phyloP scores from a whole-genome alignment of 495 filamentous ascomycete genomes.

The Neurospora hispaniola region DNA sequence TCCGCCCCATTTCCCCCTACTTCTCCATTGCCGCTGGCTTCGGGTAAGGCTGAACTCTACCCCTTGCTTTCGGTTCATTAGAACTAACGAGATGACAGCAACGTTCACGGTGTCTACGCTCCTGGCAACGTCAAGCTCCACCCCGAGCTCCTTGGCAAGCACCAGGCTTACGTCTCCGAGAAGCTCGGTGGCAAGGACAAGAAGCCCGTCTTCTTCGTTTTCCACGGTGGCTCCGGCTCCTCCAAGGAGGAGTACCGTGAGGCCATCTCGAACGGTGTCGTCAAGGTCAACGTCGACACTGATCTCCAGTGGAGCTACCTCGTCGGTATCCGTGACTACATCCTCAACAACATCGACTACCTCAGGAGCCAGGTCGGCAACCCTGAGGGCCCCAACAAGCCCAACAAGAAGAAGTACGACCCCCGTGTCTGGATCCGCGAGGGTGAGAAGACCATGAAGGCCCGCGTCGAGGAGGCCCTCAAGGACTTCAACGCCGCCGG shows the following conservation, averaged over 20 bases:
- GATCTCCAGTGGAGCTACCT: slow-evolving; percentile 84
- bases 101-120: slow-evolving; percentile 99
- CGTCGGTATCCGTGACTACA: slow-evolving; percentile 77
- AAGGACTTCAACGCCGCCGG: slow-evolving; percentile 85
- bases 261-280: slow-evolving; percentile 82
- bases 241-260: slow-evolving; percentile 77
- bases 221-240: slow-evolving; percentile 93
- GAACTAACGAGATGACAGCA: slow-evolving; percentile 41
- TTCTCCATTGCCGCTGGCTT: slow-evolving; percentile 98
- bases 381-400: slow-evolving; percentile 64
- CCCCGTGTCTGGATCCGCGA: slow-evolving; percentile 71
- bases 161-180: slow-evolving; percentile 83
- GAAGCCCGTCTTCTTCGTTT: slow-evolving; percentile 98
- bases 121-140: slow-evolving; percentile 95
- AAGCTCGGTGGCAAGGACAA: slow-evolving; percentile 49
- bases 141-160: slow-evolving; percentile 86
- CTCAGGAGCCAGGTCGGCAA: slow-evolving; percentile 77
- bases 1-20: slow-evolving; percentile 74
- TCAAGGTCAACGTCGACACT: slow-evolving; percentile 94
- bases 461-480: slow-evolving; percentile 68
- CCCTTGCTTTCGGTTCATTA: background rate
- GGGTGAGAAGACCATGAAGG: slow-evolving; percentile 93
- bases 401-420: slow-evolving; percentile 99
- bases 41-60: slow-evolving; percentile 12
- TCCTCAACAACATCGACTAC: slow-evolving; percentile 93